Conservation (phyloP, 2,329 filamentous ascomycete genomes). For the Diaporthe amygdali region DNA sequence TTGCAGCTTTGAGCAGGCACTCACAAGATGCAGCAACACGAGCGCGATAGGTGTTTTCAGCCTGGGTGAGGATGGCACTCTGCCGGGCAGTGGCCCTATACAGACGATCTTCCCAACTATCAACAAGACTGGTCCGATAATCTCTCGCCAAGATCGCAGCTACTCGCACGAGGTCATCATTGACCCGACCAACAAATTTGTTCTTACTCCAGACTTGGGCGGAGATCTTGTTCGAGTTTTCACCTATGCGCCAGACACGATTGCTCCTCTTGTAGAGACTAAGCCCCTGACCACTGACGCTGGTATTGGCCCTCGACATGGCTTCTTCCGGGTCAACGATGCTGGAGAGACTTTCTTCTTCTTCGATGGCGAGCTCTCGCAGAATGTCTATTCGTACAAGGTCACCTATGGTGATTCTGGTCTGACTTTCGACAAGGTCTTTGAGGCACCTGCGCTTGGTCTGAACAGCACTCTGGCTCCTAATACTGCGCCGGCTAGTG, state of each 20-base stretch:
- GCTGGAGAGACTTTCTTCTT: conserved; percentile 28
- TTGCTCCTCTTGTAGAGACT: conserved; percentile 27
- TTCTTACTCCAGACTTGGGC: conserved; percentile 70
- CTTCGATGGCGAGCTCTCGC: conserved; percentile 30
- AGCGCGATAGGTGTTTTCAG: conserved; percentile 3
- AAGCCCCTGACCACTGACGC: conserved; percentile 25
- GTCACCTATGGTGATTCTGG: conserved; percentile 28
- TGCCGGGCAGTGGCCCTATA: conserved; percentile 26
- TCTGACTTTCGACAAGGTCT: conserved; percentile 29
- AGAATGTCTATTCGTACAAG: conserved; percentile 29
- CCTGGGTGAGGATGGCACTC: conserved; percentile 26
- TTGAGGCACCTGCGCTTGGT: conserved; percentile 23
- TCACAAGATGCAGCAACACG: not conserved
- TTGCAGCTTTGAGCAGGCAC: not conserved
- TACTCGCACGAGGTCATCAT: conserved; percentile 69
- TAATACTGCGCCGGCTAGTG: conserved; percentile 28
- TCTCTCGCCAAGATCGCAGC: conserved; percentile 58
- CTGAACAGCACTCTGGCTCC: conserved; percentile 23
- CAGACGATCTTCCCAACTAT: conserved; percentile 28
- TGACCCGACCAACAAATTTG: conserved; percentile 67
- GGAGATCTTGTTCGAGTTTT: conserved; percentile 66
- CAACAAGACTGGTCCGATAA: conserved; percentile 40
- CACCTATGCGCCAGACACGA: conserved; percentile 29
- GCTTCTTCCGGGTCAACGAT: conserved; percentile 28
- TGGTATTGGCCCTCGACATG: conserved; percentile 28